Evolutionary conservation across 208 protist genomes (phyloP).

Genomic region (Acanthamoeba rhysodes): DNA sequence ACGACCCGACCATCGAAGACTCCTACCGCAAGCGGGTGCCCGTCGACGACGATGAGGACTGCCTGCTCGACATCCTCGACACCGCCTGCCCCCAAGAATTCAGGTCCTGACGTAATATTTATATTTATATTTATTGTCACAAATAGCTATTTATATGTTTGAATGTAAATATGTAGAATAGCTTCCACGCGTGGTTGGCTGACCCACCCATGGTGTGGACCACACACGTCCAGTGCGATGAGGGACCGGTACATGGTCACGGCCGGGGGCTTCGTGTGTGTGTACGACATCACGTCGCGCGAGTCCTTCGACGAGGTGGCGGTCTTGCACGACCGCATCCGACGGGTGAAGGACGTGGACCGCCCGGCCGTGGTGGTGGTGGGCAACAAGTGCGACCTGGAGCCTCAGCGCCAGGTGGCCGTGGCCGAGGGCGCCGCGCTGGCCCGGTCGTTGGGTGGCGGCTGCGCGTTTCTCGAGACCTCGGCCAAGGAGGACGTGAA

Average conservation of each 20-base stretch:
- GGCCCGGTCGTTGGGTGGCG: constrained; percentile 67
- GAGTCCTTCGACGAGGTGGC: constrained; percentile 78
- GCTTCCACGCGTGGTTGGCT: no score
- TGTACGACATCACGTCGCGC: constrained; percentile 80
- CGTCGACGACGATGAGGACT: not conserved
- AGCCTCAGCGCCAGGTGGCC: no score
- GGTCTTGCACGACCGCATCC: not conserved
- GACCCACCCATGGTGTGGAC: not conserved
- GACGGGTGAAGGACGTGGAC: constrained; percentile 55
- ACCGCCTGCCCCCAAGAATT: constrained; percentile 81
- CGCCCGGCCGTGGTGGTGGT: constrained; percentile 85
- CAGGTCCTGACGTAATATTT: no score
- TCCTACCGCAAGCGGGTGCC: not conserved
- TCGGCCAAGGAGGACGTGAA: constrained; percentile 86
- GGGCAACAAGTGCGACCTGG: constrained; percentile 88
- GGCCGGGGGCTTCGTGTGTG: constrained; percentile 82
- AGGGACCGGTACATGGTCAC: constrained; percentile 33
- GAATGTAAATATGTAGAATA: no score
- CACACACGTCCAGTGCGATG: not conserved
- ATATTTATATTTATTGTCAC: constrained; percentile 36
- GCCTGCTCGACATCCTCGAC: constrained; percentile 75
- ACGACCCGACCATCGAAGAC: constrained; percentile 78
- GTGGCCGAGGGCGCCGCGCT: no score
- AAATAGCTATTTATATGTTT: no score
- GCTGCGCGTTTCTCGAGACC: no score